These are phyloP conservation scores for Colletotrichum melonis DNA, from an alignment of 2,329 filamentous ascomycete species.

Conservation along the genomic window DNA sequence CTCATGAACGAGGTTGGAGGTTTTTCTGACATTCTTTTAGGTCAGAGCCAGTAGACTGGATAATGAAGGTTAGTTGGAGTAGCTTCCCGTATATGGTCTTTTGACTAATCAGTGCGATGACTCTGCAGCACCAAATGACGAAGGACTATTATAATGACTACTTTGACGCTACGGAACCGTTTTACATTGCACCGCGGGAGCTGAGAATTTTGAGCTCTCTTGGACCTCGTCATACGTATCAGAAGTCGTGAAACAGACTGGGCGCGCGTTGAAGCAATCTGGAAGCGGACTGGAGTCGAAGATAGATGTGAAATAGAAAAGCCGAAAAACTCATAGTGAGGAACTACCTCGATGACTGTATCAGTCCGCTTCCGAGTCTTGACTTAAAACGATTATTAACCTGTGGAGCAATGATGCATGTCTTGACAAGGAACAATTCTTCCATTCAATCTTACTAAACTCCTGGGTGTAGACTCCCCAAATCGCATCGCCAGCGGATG, in stretches of 20 bases:
- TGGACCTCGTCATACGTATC: conserved; percentile 20
- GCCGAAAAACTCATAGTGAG: too few relatives aligned
- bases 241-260: not conserved
- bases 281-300: not conserved
- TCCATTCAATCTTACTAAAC: too few relatives aligned
- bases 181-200: conserved; percentile 24
- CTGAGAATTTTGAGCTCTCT: conserved; percentile 23
- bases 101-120: not conserved
- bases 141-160: conserved; percentile 31
- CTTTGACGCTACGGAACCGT: conserved; percentile 29
- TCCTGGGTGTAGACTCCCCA: too few relatives aligned
- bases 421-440: too few relatives aligned
- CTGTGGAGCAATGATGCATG: too few relatives aligned
- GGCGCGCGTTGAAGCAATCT: not conserved
- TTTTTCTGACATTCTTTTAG: not conserved
- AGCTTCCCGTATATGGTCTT: accelerated
- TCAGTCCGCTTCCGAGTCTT: too few relatives aligned
- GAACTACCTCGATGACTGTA: too few relatives aligned
- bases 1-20: accelerated
- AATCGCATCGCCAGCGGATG: too few relatives aligned
- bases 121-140: conserved; percentile 26
- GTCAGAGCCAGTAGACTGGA: conserved; percentile 31
- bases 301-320: not conserved
- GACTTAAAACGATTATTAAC: too few relatives aligned
- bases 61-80: conserved; percentile 17